Base-by-base conservation (phyloP, 805 yeast genomes). In the Wickerhamomyces sydowiorum region DNA sequence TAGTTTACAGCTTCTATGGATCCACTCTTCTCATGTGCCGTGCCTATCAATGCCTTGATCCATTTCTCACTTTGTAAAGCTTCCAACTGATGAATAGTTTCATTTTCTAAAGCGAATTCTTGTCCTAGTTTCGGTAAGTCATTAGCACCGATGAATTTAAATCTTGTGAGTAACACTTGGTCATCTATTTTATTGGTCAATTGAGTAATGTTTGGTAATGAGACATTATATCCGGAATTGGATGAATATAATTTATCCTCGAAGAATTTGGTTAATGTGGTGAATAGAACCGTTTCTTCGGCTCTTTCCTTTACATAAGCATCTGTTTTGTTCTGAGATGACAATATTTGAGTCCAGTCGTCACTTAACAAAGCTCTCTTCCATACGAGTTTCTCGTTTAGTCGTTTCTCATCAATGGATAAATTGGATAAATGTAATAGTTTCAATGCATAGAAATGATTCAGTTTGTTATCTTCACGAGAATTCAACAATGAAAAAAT, bases 361-460 rank as follows among this genome's bases (percentile, higher is more conserved):
- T 82, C 84, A 46, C 51, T 59, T 37, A 65, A 61, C 19, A 85
- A 60, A 36, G 82, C 66, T 47, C 89, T 66, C 48, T 75, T 69
- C 88, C 90, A 84, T 0, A 81, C 60, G 8, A 68, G 48, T 8
- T 62, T 59, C 35, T 62, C 67, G 36, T 61, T 61, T 20, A 62
- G 56, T 3, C 44, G 48, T 44, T 67, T 71, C 39, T 64, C 62
- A 13, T 49, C 41, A 14, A 53, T 44, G 7, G 54, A 43, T 9
- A 51, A 52, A 21, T 52, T 50, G 8, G 57, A 55, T 37, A 72
- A 57, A 7, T 76, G 69, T 1, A 82, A 57, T 6, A 81, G 57
- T 46, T 72, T 73, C 41, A 83, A 63, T 0, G 87, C 81, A 35
- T 66, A 60, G 40, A 60, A 65, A 45, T 63, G 72, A 41, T 65